Evolutionary conservation across 2,329 filamentous ascomycete species (phyloP), one percentile per base, ranked within the genome.

Genomic region (Trichoderma endophyticum): DNA sequence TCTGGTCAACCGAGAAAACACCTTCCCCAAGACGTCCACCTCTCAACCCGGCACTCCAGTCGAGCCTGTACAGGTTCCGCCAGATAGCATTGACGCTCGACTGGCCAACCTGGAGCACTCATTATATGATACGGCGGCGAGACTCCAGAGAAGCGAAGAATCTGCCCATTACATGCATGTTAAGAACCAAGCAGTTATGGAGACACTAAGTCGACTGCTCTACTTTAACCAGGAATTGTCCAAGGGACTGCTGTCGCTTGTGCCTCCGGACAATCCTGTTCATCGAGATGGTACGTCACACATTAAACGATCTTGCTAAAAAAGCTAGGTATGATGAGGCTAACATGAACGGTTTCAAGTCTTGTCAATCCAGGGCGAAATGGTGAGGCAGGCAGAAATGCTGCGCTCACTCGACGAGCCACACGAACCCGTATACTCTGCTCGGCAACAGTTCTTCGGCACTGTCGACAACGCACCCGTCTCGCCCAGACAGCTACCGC

Each of bases 1-100:
- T 28, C 86, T 98, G 70, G 97, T 98, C 28, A 94, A 98, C 79
- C 90, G 95, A 76, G 96, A 98, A 15, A 97, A 96, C 82, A 92
- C 91, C 74, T 89, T 88, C 72, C 90, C 92, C 73, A 97, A 97
- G 79, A 86, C 92, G 54, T 87, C 89, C 65, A 86, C 88, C 18
- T 93, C 94, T 28, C 94, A 96, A 77, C 92, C 93, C 11, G 93
- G 93, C 15, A 93, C 93, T n/a, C 92, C 95, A 1, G 90, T 93
- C 28, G 94, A 97, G 79, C 88, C 93, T 11, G 91, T 94, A 82
- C 87, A 87, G n/a, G 81, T 87, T 30, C 85, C 88, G 18, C 89
- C 90, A 51, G 95, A 98, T 77, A 90, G 90, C 14, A 85, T 91
- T 14, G 95, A 99, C 77, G 89, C 90, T 62, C 88, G 95, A 75